Percentiles rank a stretch among this genome's conserved stretches.
Evolutionary conservation across 192 early-diverging fungal species (phyloP).

Genomic region (Backusella liffmaniae): DNA sequence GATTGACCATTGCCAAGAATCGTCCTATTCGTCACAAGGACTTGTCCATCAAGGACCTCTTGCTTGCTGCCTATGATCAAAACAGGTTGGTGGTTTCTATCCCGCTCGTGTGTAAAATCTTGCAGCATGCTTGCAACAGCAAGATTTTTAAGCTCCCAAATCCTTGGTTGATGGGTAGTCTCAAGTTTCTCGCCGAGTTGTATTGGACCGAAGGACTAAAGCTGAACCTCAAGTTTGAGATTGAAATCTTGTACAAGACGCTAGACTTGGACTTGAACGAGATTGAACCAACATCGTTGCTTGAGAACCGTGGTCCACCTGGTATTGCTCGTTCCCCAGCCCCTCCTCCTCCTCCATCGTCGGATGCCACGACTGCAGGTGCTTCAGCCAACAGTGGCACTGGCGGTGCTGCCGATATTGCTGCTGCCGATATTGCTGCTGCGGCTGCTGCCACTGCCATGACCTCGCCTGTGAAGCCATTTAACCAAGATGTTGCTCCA

Average conservation of each 20-base stretch:
- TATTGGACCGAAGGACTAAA: constrained; percentile 91
- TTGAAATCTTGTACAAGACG: constrained; percentile 96
- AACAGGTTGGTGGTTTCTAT: constrained; percentile 90
- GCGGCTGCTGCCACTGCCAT: neutral
- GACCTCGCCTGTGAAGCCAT: neutral
- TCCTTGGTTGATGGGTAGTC: constrained; percentile 97
- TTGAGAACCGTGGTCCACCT: constrained; percentile 59
- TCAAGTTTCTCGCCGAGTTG: constrained; percentile 88
- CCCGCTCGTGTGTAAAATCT: constrained; percentile 95
- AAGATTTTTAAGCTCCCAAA: constrained; percentile 94
- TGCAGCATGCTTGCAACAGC: constrained; percentile 83
- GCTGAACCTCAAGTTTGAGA: constrained; percentile 94
- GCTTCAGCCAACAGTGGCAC: neutral
- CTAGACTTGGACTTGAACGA: constrained; percentile 81
- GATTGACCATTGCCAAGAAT: constrained; percentile 87
- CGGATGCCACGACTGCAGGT: neutral
- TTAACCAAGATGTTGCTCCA: neutral
- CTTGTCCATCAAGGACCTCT: constrained; percentile 90
- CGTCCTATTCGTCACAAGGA: constrained; percentile 94
- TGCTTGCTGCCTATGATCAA: constrained; percentile 88
- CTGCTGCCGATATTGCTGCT: constrained; percentile 16
- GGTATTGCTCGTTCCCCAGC: constrained; percentile 24
- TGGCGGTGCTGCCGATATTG: neutral
- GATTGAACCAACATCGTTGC: constrained; percentile 62
- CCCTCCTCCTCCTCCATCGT: neutral